These are phyloP conservation scores for Salvia hispanica DNA, from an alignment of 257 asterid genomes.

Conservation along the genomic window DNA sequence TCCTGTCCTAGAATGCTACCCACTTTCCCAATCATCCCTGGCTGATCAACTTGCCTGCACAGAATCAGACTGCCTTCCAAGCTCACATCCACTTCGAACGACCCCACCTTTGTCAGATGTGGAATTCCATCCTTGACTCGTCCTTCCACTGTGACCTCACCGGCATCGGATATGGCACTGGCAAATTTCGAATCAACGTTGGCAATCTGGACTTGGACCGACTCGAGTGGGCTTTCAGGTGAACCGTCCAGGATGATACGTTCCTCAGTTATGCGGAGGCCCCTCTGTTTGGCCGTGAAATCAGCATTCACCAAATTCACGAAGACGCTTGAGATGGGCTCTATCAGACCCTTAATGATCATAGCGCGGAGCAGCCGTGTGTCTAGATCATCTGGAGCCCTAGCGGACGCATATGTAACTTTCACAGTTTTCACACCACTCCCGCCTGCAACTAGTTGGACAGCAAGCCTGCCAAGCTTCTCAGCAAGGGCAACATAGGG, in stretches of 20 bases:
- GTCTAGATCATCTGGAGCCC: conserved; percentile 94
- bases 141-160: conserved; percentile 83
- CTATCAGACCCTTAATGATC: conserved; percentile 92
- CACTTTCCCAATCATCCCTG: conserved; percentile 92
- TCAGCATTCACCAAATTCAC: conserved; percentile 89
- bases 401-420: conserved; percentile 75
- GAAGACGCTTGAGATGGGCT: conserved; percentile 78
- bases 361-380: conserved; percentile 90
- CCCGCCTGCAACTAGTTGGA: conserved; percentile 89
- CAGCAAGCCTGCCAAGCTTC: conserved; percentile 94
- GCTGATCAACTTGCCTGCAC: conserved; percentile 96
- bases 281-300: conserved; percentile 90
- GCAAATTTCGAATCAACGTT: conserved; percentile 87
- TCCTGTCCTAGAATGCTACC: conserved; percentile 83
- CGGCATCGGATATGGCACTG: conserved; percentile 80
- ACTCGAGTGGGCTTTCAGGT: conserved; percentile 80
- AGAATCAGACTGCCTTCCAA: conserved; percentile 87
- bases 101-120: conserved; percentile 81
- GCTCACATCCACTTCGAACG: conserved; percentile 92
- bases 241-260: conserved; percentile 70
- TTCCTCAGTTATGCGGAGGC: conserved; percentile 75
- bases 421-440: conserved; percentile 73
- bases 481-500: conserved; percentile 87
- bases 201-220: conserved; percentile 75
- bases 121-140: conserved; percentile 84